Evolutionary conservation across 2,329 filamentous ascomycete species (phyloP).

Genomic region (Ophiobolus disseminans): DNA sequence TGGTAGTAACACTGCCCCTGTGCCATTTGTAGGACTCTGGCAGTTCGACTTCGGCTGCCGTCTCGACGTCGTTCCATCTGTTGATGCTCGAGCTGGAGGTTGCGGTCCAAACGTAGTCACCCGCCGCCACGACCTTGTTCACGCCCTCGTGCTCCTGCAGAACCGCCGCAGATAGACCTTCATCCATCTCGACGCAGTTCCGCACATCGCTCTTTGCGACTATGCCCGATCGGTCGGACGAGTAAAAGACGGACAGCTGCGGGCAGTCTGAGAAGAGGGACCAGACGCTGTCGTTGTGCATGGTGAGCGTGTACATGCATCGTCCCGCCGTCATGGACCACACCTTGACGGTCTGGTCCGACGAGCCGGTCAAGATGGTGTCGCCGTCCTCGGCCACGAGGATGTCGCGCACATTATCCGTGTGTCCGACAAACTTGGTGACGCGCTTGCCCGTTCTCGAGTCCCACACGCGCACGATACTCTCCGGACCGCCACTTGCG

Average conservation of each 20-base stretch:
- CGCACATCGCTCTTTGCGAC: conserved; percentile 97
- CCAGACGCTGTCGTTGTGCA: conserved; percentile 99
- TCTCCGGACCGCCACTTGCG: conserved; percentile 92
- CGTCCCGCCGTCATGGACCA: conserved; percentile 95
- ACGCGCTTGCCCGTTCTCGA: conserved; percentile 85
- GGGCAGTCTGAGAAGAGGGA: conserved; percentile 90
- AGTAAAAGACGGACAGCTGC: conserved; percentile 88
- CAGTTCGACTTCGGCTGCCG: conserved; percentile 70
- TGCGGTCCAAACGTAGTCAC: conserved; percentile 86
- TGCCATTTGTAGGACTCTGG: conserved; percentile 59
- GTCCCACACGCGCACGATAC: conserved; percentile 91
- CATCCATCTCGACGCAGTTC: conserved; percentile 76
- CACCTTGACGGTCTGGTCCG: conserved; percentile 96
- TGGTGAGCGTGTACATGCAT: conserved; percentile 97
- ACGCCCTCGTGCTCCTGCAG: conserved; percentile 90
- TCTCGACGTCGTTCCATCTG: conserved; percentile 87
- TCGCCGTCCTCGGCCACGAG: conserved; percentile 88
- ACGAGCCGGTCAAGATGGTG: conserved; percentile 90
- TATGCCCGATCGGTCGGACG: conserved; percentile 86
- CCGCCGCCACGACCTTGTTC: conserved; percentile 67
- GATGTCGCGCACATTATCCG: conserved; percentile 91
- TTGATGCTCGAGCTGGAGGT: conserved; percentile 92
- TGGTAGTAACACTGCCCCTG: conserved; percentile 61
- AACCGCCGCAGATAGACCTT: conserved; percentile 88
- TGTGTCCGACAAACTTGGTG: conserved; percentile 96